Conservation (phyloP, 129 eudicot species). For the Chrysanthemum lavandulifolium region DNA sequence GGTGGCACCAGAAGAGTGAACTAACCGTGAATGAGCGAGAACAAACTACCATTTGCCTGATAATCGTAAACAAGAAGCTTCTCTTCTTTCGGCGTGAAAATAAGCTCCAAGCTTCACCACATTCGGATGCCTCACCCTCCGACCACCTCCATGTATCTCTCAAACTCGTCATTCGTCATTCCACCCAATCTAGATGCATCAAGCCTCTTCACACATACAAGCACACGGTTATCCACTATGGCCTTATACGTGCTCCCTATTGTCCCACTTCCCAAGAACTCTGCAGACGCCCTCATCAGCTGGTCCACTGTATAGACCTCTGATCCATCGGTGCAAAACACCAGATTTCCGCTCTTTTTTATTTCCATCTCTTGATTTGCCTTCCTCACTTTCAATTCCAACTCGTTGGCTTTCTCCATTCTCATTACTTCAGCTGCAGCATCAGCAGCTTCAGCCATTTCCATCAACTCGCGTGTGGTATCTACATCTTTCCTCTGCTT, state of each 20-base stretch:
- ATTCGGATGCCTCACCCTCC: constrained; percentile 69
- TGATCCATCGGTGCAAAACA: constrained; percentile 61
- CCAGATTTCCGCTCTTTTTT: constrained; percentile 69
- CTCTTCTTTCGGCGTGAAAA: constrained; percentile 71
- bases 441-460: constrained; percentile 42
- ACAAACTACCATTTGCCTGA: constrained; percentile 80
- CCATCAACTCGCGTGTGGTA: constrained; percentile 19
- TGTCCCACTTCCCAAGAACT: constrained; percentile 71
- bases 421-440: constrained; percentile 77
- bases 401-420: constrained; percentile 62
- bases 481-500: constrained; percentile 1
- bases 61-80: constrained; percentile 71
- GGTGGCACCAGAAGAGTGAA: neutral
- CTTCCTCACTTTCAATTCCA: constrained; percentile 66
- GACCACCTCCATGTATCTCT: constrained; percentile 62
- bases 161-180: constrained; percentile 51
- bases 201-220: constrained; percentile 72
- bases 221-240: constrained; percentile 64
- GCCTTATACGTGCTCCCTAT: constrained; percentile 84
- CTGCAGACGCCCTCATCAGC: constrained; percentile 80
- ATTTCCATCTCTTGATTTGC: constrained; percentile 40
- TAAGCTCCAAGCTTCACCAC: constrained; percentile 74
- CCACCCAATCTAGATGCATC: constrained; percentile 49
- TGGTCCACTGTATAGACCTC: constrained; percentile 66
- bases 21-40: constrained; percentile 72